Evolutionary conservation across 768 basidiomycete species (phyloP).

Genomic region (Auriculariales sp.): DNA sequence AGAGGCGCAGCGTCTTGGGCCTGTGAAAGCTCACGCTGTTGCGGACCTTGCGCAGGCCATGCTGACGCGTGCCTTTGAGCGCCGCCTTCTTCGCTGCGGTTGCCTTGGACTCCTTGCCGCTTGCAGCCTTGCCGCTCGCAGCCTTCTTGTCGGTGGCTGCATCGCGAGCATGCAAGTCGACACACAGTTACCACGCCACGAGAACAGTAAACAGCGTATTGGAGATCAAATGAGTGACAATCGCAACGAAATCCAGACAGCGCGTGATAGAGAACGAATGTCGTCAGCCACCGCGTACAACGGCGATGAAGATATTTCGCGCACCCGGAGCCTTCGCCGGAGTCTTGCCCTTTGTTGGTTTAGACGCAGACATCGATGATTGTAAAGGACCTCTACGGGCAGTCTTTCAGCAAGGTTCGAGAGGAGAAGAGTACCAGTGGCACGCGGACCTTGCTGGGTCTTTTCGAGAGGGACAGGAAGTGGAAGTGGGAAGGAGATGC

Average conservation of each 20-base stretch:
- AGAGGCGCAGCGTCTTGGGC: conserved; percentile 78
- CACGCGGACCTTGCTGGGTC: conserved; percentile 1
- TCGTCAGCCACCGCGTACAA: too few species aligned
- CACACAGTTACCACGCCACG: conserved; percentile 13
- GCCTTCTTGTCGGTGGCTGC: not conserved
- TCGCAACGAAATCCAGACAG: not conserved
- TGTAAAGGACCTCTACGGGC: not conserved
- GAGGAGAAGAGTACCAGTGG: not conserved
- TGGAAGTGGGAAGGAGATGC: not conserved
- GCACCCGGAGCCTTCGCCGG: too few species aligned
- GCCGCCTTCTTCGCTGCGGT: conserved; percentile 95
- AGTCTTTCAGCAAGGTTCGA: not conserved
- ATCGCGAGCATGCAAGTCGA: not conserved
- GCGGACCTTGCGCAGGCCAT: conserved; percentile 67
- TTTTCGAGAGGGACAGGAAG: not conserved
- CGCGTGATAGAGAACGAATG: not conserved
- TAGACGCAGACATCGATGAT: conserved; percentile 6
- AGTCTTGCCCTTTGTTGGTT: conserved; percentile 8
- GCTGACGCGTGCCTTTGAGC: conserved; percentile 70
- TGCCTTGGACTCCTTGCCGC: conserved; percentile 40
- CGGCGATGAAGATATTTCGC: too few species aligned
- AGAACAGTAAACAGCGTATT: conserved; percentile 9
- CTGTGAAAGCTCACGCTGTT: conserved; percentile 87
- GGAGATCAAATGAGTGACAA: not conserved
- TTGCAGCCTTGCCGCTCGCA: not conserved